Conservation (phyloP, 768 basidiomycete species). For the Suillus variegatus region DNA sequence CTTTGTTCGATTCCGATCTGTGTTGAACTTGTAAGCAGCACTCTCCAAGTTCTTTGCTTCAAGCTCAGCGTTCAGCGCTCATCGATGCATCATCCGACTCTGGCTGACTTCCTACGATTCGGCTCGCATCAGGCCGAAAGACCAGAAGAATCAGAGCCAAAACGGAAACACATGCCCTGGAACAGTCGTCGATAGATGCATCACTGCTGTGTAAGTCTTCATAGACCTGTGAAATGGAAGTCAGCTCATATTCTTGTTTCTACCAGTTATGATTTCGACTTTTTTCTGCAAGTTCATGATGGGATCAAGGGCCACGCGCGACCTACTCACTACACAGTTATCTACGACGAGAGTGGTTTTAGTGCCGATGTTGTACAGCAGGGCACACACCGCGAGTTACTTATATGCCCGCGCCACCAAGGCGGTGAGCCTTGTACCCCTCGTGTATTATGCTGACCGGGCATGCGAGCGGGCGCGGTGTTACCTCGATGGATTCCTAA, state of each 20-base stretch:
- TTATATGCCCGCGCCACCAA: conserved; percentile 70
- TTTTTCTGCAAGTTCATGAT: conserved; percentile 72
- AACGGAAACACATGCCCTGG: conserved; percentile 81
- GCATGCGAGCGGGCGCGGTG: conserved; percentile 79
- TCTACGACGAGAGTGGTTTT: conserved; percentile 75
- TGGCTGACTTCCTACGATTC: too few relatives aligned
- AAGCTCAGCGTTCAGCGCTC: too few relatives aligned
- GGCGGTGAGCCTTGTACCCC: conserved; percentile 77
- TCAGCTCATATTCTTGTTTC: background rate
- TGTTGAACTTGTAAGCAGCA: too few relatives aligned
- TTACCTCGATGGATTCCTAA: conserved; percentile 36
- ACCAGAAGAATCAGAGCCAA: conserved; percentile 47
- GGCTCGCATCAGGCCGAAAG: conserved; percentile 60
- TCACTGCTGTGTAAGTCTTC: conserved; percentile 61
- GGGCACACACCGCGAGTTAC: conserved; percentile 68
- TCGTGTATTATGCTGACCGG: conserved; percentile 80
- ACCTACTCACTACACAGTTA: conserved; percentile 76
- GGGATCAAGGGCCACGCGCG: conserved; percentile 72
- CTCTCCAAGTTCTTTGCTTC: too few relatives aligned
- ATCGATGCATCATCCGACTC: too few relatives aligned
- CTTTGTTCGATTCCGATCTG: too few relatives aligned
- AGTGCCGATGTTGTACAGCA: conserved; percentile 71
- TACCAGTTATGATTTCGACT: conserved; percentile 60
- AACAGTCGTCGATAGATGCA: conserved; percentile 77
- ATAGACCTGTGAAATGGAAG: conserved; percentile 11